Percentiles rank a stretch among this genome's conserved stretches.
Evolutionary conservation across 75 land plant species (phyloP).

Genomic region (Pinus albicaulis): DNA sequence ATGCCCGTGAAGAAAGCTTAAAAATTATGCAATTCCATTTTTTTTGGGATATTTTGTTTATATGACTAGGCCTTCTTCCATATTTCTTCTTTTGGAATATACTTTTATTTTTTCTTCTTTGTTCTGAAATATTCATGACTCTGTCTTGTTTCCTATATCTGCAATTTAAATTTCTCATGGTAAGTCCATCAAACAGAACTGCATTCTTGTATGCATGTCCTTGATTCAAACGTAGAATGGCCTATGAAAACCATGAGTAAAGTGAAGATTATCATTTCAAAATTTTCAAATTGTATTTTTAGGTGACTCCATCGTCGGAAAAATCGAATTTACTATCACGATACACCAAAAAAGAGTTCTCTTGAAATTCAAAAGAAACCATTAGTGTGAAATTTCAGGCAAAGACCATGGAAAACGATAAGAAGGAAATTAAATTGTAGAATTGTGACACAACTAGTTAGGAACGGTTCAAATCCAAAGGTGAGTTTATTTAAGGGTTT

Average conservation of each 20-base stretch:
- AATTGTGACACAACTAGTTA: slow-evolving; percentile 45
- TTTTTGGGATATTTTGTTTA: no score
- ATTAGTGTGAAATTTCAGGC: slow-evolving; percentile 52
- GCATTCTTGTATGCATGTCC: not conserved
- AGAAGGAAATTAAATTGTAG: slow-evolving; percentile 35
- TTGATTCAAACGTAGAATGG: not conserved
- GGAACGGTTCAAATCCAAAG: slow-evolving; percentile 16
- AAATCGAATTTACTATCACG: slow-evolving; percentile 33
- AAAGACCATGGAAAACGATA: slow-evolving; percentile 28
- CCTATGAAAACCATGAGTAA: not conserved
- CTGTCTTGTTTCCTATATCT: no score
- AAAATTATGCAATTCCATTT: no score
- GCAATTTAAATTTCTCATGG: not conserved
- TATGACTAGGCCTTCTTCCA: no score
- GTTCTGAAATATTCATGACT: no score
- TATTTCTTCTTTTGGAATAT: no score
- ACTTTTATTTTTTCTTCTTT: no score
- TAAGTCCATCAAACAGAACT: not conserved
- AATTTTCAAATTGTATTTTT: slow-evolving; percentile 37
- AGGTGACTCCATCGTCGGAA: slow-evolving; percentile 44
- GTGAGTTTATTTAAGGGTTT: no score
- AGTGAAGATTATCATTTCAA: slow-evolving; percentile 42
- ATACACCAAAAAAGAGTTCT: slow-evolving; percentile 26
- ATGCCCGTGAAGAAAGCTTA: no score
- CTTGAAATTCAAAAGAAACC: slow-evolving; percentile 31